Percentiles rank a stretch among this genome's conserved stretches.
phyloP scores from a whole-genome alignment of 805 yeast species.

The Schwanniomyces pseudopolymorphus region DNA sequence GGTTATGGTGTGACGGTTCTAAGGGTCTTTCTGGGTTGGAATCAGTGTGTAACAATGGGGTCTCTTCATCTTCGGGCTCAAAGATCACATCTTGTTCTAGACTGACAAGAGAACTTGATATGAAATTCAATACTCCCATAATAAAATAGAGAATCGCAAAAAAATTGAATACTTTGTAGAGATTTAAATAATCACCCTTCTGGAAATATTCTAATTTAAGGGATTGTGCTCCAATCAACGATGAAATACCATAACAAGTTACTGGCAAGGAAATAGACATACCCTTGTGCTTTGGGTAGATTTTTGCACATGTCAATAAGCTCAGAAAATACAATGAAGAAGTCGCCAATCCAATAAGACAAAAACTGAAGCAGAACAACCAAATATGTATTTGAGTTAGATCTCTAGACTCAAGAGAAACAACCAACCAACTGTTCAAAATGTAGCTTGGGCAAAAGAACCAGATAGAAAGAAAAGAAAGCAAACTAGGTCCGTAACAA shows the following conservation, averaged over 20 bases:
- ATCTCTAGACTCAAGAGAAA: neutral
- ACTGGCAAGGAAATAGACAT: constrained; percentile 87
- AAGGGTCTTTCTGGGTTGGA: constrained; percentile 31
- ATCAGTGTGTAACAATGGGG: constrained; percentile 28
- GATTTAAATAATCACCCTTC: constrained; percentile 34
- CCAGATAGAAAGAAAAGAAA: constrained; percentile 60
- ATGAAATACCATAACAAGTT: constrained; percentile 80
- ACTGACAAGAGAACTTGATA: constrained; percentile 63
- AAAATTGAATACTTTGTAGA: constrained; percentile 51
- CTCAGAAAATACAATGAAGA: constrained; percentile 71
- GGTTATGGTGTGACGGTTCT: constrained; percentile 39
- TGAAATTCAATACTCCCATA: constrained; percentile 60
- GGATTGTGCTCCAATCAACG: constrained; percentile 70
- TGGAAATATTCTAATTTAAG: constrained; percentile 43
- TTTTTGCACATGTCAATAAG: constrained; percentile 76
- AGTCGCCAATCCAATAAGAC: constrained; percentile 67
- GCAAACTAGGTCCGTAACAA: constrained; percentile 75
- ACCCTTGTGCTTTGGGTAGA: constrained; percentile 75
- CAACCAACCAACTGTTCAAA: constrained; percentile 24
- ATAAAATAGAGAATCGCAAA: constrained; percentile 54
- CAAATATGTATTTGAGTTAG: constrained; percentile 12
- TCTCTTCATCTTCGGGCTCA: constrained; percentile 21
- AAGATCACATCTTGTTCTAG: constrained; percentile 52
- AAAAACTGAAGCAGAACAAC: constrained; percentile 48
- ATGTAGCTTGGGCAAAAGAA: constrained; percentile 71